Evolutionary conservation across 2,329 filamentous ascomycete genomes (phyloP).

Genomic region (Botrytis squamosa): DNA sequence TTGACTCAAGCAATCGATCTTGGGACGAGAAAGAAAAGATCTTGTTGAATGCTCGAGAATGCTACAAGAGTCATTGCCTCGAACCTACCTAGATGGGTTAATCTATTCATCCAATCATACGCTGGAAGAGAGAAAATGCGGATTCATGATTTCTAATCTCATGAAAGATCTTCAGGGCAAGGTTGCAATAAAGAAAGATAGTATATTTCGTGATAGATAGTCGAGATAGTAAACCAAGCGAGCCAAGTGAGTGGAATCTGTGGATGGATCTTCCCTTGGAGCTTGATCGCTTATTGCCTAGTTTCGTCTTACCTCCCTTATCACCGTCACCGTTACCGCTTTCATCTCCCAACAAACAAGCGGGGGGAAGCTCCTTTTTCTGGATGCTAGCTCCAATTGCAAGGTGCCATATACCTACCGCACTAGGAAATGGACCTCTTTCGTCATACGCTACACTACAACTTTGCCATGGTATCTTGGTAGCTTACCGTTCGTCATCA

Average conservation of each 20-base stretch:
- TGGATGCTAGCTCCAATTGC: neutral
- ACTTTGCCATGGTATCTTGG: neutral
- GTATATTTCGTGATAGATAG: neutral
- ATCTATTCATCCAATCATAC: neutral
- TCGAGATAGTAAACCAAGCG: neutral
- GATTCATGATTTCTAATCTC: neutral
- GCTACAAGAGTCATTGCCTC: neutral
- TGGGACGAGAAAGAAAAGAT: neutral
- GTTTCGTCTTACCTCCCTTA: neutral
- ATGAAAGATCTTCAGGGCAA: neutral
- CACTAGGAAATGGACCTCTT: neutral
- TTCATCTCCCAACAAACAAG: neutral
- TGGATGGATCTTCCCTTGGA: neutral
- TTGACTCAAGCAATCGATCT: neutral
- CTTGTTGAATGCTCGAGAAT: neutral
- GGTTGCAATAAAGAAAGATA: neutral
- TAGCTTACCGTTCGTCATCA: constrained; percentile 7
- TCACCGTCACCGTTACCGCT: constrained; percentile 3
- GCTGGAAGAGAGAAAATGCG: neutral
- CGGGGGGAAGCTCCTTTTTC: neutral
- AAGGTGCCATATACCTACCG: neutral
- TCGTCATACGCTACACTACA: neutral
- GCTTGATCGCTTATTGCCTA: neutral
- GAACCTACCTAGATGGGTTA: neutral
- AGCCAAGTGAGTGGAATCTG: neutral